Conservation (phyloP, 495 filamentous ascomycete species). For the Chaetomium fimeti region DNA sequence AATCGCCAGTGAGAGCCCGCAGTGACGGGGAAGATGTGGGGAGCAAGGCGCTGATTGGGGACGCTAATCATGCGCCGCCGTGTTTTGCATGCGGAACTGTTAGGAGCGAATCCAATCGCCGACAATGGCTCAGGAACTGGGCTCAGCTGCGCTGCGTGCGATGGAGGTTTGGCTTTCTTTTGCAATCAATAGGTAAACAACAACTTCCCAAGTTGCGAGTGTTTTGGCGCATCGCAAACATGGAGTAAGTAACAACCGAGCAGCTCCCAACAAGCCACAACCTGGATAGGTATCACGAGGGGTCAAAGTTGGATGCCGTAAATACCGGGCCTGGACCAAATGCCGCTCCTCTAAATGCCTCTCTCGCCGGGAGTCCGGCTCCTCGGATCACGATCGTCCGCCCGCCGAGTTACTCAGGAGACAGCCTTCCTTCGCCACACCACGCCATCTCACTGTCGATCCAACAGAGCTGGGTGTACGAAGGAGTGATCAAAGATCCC, state of each 20-base stretch:
- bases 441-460: slow-evolving; percentile 14
- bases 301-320: neutral
- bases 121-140: neutral
- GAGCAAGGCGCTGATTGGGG: slow-evolving; percentile 12
- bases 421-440: slow-evolving; percentile 14
- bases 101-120: slow-evolving; percentile 6
- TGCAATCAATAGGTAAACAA: neutral
- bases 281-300: too few relatives aligned
- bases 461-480: neutral
- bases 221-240: too few relatives aligned
- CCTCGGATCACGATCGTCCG: slow-evolving; percentile 23
- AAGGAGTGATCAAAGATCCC: neutral
- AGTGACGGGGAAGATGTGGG: slow-evolving; percentile 15
- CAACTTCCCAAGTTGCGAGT: neutral
- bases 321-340: neutral
- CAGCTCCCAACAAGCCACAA: neutral
- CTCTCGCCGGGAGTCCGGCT: slow-evolving; percentile 11
- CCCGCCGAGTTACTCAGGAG: slow-evolving; percentile 12
- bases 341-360: slow-evolving; percentile 10
- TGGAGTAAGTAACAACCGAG: neutral
- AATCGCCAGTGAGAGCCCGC: slow-evolving; percentile 18
- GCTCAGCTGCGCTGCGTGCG: too few relatives aligned
- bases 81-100: slow-evolving; percentile 1
- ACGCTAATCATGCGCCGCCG: slow-evolving; percentile 20
- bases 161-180: too few relatives aligned